A percentile compares a stretch with the other conserved stretches of the same genome.
phyloP scores from a whole-genome alignment of 768 basidiomycete species.

The Cubamyces lactineus region DNA sequence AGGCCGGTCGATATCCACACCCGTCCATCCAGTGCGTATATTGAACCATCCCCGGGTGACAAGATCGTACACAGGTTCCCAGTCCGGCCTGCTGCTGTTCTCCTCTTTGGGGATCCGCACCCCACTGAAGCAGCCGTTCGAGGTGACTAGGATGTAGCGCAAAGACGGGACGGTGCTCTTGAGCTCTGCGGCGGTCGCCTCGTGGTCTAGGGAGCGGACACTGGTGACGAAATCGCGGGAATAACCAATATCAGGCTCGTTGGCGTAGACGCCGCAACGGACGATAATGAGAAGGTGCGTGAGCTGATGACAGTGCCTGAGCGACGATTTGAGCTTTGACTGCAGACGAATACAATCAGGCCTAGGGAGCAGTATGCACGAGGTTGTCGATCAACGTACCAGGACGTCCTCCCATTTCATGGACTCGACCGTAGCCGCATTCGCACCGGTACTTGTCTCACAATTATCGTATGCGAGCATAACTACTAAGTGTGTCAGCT shows the following conservation, averaged over 20 bases:
- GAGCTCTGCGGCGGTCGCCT: neutral
- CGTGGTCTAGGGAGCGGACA: neutral
- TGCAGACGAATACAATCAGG: neutral
- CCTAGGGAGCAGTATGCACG: neutral
- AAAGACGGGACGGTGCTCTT: neutral
- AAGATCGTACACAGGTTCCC: neutral
- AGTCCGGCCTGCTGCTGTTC: neutral
- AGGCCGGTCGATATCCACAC: neutral
- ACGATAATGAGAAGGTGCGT: neutral
- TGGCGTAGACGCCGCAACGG: neutral
- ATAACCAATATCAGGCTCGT: neutral
- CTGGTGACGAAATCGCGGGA: neutral
- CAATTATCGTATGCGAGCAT: neutral
- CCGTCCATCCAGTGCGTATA: neutral
- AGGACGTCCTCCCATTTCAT: neutral
- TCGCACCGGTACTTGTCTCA: neutral
- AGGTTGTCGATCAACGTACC: neutral
- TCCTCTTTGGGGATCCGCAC: neutral
- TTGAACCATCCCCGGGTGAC: neutral
- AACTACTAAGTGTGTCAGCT: neutral
- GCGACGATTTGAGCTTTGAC: neutral
- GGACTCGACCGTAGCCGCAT: neutral
- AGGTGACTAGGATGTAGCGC: neutral
- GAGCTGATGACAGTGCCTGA: neutral
- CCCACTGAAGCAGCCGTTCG: neutral